Percentiles rank a stretch among this genome's conserved stretches.
These are phyloP conservation scores for Chaetomiaceae sp. DNA, from an alignment of 2,329 filamentous ascomycete species.

Conservation along the genomic window DNA sequence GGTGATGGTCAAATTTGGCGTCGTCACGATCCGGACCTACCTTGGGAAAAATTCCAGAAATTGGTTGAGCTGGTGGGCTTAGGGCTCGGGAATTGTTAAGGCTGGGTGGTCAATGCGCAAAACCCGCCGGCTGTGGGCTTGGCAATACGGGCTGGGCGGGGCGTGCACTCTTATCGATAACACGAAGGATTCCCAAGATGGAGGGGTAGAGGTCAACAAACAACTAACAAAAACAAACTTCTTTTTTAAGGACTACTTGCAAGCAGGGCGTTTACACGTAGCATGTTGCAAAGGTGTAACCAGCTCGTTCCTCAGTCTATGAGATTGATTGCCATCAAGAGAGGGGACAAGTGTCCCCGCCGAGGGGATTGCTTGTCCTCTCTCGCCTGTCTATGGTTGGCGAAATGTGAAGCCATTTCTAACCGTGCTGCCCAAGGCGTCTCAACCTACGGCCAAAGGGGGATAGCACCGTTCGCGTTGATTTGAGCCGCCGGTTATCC, in stretches of 20 bases:
- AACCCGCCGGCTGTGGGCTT: background rate
- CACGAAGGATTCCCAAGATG: too few relatives aligned
- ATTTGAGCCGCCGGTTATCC: background rate
- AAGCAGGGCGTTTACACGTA: too few relatives aligned
- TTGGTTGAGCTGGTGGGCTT: conserved; percentile 27
- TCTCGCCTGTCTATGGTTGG: background rate
- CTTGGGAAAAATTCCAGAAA: conserved; percentile 27
- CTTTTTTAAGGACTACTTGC: background rate
- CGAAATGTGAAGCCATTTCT: background rate
- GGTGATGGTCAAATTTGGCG: conserved; percentile 28
- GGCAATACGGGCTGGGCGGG: conserved; percentile 2
- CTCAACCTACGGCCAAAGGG: background rate
- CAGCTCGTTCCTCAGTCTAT: conserved; percentile 2
- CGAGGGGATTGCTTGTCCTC: background rate
- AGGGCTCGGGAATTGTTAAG: conserved; percentile 30
- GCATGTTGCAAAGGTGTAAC: too few relatives aligned
- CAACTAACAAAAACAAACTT: too few relatives aligned
- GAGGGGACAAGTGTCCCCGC: background rate
- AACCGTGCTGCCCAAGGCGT: background rate
- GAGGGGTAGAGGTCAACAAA: background rate
- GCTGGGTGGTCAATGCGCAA: conserved; percentile 20
- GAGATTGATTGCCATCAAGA: background rate
- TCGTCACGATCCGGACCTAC: conserved; percentile 26
- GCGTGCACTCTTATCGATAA: conserved; percentile 4
- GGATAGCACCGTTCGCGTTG: background rate